A percentile compares a stretch with the other conserved stretches of the same genome.
phyloP scores from a whole-genome alignment of 2,329 filamentous ascomycete species.

The Xenosphaeropsis pyriputrescens region DNA sequence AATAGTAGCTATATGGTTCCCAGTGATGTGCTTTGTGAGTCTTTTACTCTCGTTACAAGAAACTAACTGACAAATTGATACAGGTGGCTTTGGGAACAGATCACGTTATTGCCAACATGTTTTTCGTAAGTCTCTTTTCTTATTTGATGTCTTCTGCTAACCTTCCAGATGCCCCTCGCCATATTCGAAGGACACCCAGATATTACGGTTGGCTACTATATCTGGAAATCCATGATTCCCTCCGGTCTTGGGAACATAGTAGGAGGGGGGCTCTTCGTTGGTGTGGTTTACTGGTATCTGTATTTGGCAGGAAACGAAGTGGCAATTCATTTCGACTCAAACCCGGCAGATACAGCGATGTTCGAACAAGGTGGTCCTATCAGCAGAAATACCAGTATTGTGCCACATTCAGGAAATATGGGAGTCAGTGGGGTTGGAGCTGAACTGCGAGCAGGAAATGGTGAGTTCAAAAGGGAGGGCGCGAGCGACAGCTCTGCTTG shows the following conservation, averaged over 20 bases:
- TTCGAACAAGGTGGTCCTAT: background rate
- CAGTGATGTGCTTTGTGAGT: constrained; percentile 33
- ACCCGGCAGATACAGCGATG: background rate
- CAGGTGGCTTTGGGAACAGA: constrained; percentile 24
- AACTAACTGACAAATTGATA: too few relatives aligned
- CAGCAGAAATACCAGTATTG: background rate
- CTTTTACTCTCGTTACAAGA: background rate
- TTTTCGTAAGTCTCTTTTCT: constrained; percentile 14
- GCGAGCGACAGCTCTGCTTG: background rate
- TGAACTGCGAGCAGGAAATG: background rate
- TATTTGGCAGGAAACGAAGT: constrained; percentile 16
- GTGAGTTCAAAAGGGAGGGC: background rate
- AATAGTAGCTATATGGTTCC: constrained; percentile 37
- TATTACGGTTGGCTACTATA: constrained; percentile 30
- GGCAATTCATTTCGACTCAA: constrained; percentile 1
- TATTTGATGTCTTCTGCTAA: too few relatives aligned
- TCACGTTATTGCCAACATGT: constrained; percentile 41
- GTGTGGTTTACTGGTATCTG: constrained; percentile 29
- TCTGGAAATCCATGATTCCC: constrained; percentile 38
- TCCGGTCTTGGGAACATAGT: constrained; percentile 33
- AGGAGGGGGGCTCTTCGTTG: constrained; percentile 32
- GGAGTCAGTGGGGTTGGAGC: background rate
- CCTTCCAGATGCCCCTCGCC: constrained; percentile 19
- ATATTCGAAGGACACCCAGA: constrained; percentile 26
- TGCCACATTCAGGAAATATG: background rate